Conservation (phyloP, 495 filamentous ascomycete species). For the Tuber brumale region DNA sequence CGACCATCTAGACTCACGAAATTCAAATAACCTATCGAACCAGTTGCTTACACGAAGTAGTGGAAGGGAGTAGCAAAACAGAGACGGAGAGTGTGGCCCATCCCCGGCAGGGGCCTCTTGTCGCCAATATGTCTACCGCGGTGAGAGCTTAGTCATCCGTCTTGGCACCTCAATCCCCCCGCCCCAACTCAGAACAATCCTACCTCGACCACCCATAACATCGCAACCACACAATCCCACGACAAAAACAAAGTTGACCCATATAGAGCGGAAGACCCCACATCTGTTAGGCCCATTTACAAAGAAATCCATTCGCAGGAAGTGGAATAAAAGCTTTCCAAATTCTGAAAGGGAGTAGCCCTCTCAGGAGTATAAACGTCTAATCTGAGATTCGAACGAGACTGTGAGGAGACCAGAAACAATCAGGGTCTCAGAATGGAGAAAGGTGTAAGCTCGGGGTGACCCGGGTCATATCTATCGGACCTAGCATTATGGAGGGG, state of each 20-base stretch:
- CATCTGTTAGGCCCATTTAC: neutral
- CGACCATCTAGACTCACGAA: neutral
- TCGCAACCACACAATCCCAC: neutral
- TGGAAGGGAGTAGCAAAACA: neutral
- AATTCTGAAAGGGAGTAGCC: neutral
- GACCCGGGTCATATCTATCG: neutral
- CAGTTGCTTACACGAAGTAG: neutral
- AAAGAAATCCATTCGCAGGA: neutral
- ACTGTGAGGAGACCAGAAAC: neutral
- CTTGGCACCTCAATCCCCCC: neutral
- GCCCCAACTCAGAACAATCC: neutral
- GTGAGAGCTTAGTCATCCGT: neutral
- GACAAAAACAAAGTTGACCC: neutral
- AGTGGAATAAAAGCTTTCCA: neutral
- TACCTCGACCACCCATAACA: neutral
- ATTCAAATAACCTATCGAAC: neutral
- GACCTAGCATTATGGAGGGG: neutral
- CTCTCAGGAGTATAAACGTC: neutral
- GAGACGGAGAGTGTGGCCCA: neutral
- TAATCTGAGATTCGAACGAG: neutral
- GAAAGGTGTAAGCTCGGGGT: neutral
- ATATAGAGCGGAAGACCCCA: neutral
- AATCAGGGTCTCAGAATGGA: neutral
- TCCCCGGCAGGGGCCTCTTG: neutral
- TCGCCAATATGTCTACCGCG: neutral